Percentiles rank a stretch among this genome's conserved stretches.
These are phyloP conservation scores for Solanum ossicruentum DNA, from an alignment of 257 asterid species.

Conservation along the genomic window DNA sequence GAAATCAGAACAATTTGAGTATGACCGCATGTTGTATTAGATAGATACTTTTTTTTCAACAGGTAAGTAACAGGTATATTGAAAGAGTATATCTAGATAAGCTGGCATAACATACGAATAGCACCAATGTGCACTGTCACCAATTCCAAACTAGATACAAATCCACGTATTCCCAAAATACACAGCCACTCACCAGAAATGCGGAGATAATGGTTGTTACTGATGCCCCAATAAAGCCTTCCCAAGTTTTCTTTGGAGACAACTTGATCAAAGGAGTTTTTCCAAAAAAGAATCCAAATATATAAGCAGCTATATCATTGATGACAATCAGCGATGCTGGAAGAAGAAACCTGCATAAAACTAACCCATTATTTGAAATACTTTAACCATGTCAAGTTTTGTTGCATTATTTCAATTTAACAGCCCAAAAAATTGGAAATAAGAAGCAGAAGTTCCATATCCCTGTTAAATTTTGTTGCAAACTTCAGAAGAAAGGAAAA, in stretches of 20 bases:
- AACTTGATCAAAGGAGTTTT: conserved; percentile 80
- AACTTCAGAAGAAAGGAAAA: neutral
- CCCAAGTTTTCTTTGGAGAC: conserved; percentile 94
- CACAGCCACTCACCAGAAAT: conserved; percentile 41
- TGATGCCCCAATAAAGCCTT: conserved; percentile 92
- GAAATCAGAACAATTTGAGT: neutral
- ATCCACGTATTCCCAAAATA: neutral
- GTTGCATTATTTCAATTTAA: neutral
- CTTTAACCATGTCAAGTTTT: conserved; percentile 6
- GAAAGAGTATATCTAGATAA: neutral
- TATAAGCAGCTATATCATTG: conserved; percentile 77
- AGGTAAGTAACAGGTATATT: neutral
- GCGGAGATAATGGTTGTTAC: conserved; percentile 66
- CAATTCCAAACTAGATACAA: neutral
- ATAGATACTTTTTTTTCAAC: neutral
- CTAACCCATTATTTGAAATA: conserved; percentile 12
- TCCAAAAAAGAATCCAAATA: conserved; percentile 82
- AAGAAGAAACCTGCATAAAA: conserved; percentile 84
- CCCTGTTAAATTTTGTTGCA: neutral
- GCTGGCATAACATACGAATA: neutral
- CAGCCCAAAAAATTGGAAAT: neutral
- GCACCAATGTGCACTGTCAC: neutral
- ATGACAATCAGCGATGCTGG: conserved; percentile 86
- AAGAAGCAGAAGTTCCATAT: neutral
- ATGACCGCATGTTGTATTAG: neutral